Percentiles rank a stretch among this genome's conserved stretches.
Conservation (phyloP, 2,329 filamentous ascomycete genomes). For the Fusarium mundagurra region DNA sequence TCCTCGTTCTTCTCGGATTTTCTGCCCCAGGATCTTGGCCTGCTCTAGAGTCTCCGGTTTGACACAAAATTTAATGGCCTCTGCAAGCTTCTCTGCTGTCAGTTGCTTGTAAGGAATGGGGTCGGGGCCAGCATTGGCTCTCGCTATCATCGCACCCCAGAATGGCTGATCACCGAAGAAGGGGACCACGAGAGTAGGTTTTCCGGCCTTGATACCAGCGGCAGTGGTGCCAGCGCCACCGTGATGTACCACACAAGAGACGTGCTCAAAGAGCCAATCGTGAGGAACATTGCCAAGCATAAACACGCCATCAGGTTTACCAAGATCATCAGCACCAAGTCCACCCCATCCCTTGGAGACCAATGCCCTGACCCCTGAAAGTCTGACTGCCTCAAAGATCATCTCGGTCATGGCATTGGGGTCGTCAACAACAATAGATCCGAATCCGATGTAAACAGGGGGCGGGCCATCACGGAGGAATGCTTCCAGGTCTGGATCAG, state of each 20-base stretch:
- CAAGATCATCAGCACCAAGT: conserved; percentile 75
- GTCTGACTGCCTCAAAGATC: conserved; percentile 76
- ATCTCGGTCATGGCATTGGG: conserved; percentile 75
- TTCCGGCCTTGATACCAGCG: conserved; percentile 82
- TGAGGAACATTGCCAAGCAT: conserved; percentile 89
- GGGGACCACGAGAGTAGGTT: conserved; percentile 83
- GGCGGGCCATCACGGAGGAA: conserved; percentile 76
- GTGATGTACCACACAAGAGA: conserved; percentile 86
- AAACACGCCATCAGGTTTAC: conserved; percentile 78
- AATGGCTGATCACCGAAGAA: conserved; percentile 90
- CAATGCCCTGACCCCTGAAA: conserved; percentile 77
- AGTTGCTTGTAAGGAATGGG: conserved; percentile 76
- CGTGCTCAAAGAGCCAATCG: conserved; percentile 87
- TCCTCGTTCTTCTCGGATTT: conserved; percentile 74
- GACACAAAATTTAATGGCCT: conserved; percentile 69
- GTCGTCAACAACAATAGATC: conserved; percentile 83
- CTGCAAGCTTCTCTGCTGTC: conserved; percentile 71
- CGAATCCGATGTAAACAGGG: conserved; percentile 85
- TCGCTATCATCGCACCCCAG: conserved; percentile 81
- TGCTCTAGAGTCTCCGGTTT: conserved; percentile 67
- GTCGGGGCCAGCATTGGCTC: conserved; percentile 75
- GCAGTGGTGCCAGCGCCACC: conserved; percentile 90
- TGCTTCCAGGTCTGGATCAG: conserved; percentile 69
- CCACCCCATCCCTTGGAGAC: conserved; percentile 92
- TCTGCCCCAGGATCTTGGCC: conserved; percentile 66